These are phyloP conservation scores for Adansonia madagascariensis DNA, from an alignment of 441 rosid species.

Conservation along the genomic window DNA sequence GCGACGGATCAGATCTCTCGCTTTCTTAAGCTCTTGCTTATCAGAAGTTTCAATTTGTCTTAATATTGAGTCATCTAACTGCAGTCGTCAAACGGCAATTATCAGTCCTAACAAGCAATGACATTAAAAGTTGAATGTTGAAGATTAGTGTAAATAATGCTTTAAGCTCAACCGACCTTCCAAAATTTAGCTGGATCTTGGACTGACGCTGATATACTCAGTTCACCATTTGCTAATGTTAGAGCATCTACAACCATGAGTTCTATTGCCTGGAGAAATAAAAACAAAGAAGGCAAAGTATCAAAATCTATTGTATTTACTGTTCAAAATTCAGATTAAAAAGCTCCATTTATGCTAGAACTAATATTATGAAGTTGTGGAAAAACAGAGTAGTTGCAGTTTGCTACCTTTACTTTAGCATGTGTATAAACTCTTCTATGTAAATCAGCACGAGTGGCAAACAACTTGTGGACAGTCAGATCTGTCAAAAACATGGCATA, in stretches of 20 bases:
- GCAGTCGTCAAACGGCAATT: slow-evolving; percentile 28
- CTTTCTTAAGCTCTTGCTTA: slow-evolving; percentile 50
- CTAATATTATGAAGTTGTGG: slow-evolving; percentile 1
- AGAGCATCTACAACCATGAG: slow-evolving; percentile 72
- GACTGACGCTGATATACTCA: slow-evolving; percentile 47
- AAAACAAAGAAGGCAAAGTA: neutral
- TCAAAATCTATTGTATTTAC: slow-evolving; percentile 14
- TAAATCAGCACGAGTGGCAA: slow-evolving; percentile 71
- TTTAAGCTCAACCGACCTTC: slow-evolving; percentile 47
- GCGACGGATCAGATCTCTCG: slow-evolving; percentile 63
- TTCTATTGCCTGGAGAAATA: slow-evolving; percentile 59
- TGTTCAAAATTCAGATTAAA: neutral
- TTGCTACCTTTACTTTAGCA: slow-evolving; percentile 69
- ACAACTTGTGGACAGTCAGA: slow-evolving; percentile 63
- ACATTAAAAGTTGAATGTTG: slow-evolving; percentile 5
- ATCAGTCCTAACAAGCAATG: slow-evolving; percentile 15
- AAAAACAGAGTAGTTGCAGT: slow-evolving; percentile 20
- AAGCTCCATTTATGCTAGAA: slow-evolving; percentile 5
- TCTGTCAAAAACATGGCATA: slow-evolving; percentile 43
- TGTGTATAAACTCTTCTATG: slow-evolving; percentile 70
- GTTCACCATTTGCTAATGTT: slow-evolving; percentile 47
- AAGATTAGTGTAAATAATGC: slow-evolving; percentile 5
- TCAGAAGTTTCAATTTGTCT: slow-evolving; percentile 53
- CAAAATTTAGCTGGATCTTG: slow-evolving; percentile 54
- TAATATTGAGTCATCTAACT: slow-evolving; percentile 67